A percentile compares a stretch with the other conserved stretches of the same genome.
These are phyloP conservation scores for Puccinia coronata DNA, from an alignment of 1,284 basidiomycete species.

Conservation along the genomic window DNA sequence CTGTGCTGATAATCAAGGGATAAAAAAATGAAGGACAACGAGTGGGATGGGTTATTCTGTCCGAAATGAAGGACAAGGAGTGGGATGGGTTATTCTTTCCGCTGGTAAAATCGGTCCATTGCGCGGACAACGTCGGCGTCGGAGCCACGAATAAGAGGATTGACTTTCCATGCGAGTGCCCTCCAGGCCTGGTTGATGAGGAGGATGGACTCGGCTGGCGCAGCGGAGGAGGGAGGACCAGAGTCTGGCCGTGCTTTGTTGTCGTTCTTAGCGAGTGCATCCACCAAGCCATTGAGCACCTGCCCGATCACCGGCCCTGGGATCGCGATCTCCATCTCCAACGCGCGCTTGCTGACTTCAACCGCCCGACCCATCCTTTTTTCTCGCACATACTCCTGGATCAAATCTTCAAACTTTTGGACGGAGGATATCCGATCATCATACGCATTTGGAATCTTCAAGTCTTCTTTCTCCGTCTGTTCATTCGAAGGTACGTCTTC, in stretches of 20 bases:
- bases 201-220: background rate
- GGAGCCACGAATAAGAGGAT: background rate
- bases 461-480: too few species aligned
- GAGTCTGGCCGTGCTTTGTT: background rate
- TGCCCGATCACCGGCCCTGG: background rate
- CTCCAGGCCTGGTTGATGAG: constrained; percentile 40
- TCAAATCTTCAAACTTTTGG: background rate
- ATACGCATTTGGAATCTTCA: too few species aligned
- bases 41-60: too few species aligned
- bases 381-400: background rate
- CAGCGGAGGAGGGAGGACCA: background rate
- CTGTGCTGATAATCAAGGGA: too few species aligned
- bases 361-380: background rate
- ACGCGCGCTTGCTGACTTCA: background rate
- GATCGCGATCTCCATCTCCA: background rate
- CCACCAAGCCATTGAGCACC: constrained; percentile 23
- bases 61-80: too few species aligned
- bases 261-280: constrained; percentile 21
- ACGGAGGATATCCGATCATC: background rate
- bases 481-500: background rate
- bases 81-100: background rate
- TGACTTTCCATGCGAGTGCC: constrained; percentile 37
- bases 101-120: constrained; percentile 24
- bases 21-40: too few species aligned
- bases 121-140: constrained; percentile 32